phyloP scores from a whole-genome alignment of 352 stramenopile species.

The Phytophthora cryptogea region DNA sequence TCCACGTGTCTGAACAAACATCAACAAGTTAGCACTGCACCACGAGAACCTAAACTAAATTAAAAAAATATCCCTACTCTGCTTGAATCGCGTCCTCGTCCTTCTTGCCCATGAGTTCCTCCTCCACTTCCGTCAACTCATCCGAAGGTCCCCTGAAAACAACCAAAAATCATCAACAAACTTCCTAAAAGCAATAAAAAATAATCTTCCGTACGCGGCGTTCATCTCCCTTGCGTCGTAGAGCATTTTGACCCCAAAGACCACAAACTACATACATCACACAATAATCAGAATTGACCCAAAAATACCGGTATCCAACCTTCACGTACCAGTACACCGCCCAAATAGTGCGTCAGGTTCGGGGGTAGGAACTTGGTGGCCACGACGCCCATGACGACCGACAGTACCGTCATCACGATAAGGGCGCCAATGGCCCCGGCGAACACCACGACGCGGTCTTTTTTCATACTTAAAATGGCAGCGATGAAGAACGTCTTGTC shows the following conservation, averaged over 20 bases:
- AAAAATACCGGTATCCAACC: neutral
- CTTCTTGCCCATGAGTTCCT: slow-evolving; percentile 87
- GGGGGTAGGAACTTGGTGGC: slow-evolving; percentile 94
- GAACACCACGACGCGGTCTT: slow-evolving; percentile 95
- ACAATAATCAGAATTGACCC: neutral
- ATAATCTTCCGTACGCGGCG: slow-evolving; percentile 47
- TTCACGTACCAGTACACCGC: slow-evolving; percentile 78
- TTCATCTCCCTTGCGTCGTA: slow-evolving; percentile 87
- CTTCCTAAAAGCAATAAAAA: slow-evolving; percentile 1
- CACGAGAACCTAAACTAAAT: neutral
- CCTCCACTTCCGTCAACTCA: slow-evolving; percentile 81
- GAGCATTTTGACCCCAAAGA: slow-evolving; percentile 96
- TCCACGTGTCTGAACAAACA: slow-evolving; percentile 31
- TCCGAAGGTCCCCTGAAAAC: slow-evolving; percentile 68
- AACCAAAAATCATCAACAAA: slow-evolving; percentile 26
- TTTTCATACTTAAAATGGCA: slow-evolving; percentile 96
- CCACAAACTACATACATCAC: slow-evolving; percentile 90
- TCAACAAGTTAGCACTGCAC: neutral
- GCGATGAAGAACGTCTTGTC: slow-evolving; percentile 99
- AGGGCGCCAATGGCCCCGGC: slow-evolving; percentile 94
- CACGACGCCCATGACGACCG: slow-evolving; percentile 96
- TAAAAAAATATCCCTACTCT: slow-evolving; percentile 41
- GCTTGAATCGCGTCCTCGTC: slow-evolving; percentile 49
- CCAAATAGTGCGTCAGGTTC: slow-evolving; percentile 96
- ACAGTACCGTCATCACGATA: slow-evolving; percentile 97